Conservation (phyloP, 2,329 filamentous ascomycete species). For the Monascus ruber region DNA sequence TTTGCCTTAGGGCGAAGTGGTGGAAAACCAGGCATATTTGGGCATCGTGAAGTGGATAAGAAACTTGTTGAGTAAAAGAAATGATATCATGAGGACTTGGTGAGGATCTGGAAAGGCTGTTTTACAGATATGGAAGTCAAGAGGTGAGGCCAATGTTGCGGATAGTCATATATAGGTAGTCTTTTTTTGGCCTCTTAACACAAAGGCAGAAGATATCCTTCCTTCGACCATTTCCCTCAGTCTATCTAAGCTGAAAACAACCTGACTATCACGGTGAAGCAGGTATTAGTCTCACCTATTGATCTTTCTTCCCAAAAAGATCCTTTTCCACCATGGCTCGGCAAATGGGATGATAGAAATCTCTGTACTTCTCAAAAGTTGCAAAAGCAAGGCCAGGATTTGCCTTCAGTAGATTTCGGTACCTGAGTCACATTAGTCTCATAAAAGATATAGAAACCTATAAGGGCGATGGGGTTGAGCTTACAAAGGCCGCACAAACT, state of each 20-base stretch:
- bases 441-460: not conserved
- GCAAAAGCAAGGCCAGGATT: conserved; percentile 63
- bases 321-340: conserved; percentile 78
- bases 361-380: conserved; percentile 76
- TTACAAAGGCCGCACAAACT: conserved; percentile 81
- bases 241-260: not conserved
- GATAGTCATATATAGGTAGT: no score
- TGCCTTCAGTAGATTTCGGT: conserved; percentile 60
- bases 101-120: no score
- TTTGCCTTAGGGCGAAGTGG: conserved; percentile 37
- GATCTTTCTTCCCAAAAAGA: conserved; percentile 40
- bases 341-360: conserved; percentile 96
- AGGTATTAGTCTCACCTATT: not conserved
- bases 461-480: conserved; percentile 4
- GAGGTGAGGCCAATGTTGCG: no score
- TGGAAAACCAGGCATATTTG: conserved; percentile 24
- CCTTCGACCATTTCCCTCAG: not conserved
- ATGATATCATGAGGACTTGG: no score
- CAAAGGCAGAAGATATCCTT: no score
- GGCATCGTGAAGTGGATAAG: conserved; percentile 24
- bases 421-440: conserved; percentile 14
- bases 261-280: not conserved
- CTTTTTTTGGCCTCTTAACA: no score
- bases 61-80: conserved; percentile 21
- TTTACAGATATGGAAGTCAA: no score